A percentile compares a stretch with the other conserved stretches of the same genome.
Evolutionary conservation across 495 filamentous ascomycete genomes (phyloP).

Genomic region (Pyrenula aspistea): DNA sequence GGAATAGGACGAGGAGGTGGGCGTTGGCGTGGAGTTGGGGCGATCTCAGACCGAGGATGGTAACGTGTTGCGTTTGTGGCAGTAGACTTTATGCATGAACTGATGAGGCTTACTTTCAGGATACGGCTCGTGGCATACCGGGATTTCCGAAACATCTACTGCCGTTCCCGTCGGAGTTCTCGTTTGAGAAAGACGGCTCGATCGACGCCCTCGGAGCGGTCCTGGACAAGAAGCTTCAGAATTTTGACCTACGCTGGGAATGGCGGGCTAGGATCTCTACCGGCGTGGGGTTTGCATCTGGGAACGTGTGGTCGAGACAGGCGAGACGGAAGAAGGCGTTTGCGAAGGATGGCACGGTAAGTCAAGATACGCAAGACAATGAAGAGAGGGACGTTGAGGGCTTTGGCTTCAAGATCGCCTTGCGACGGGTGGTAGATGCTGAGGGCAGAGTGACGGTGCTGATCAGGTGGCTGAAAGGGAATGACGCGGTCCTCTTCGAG

Average conservation of each 20-base stretch:
- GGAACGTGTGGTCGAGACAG: slow-evolving; percentile 62
- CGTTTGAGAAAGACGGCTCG: slow-evolving; percentile 21
- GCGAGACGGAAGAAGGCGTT: slow-evolving; percentile 43
- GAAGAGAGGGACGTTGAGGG: slow-evolving; percentile 24
- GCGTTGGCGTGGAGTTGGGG: slow-evolving; percentile 79
- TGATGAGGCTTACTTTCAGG: slow-evolving; percentile 17
- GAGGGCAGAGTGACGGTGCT: slow-evolving; percentile 23
- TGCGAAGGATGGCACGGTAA: slow-evolving; percentile 7
- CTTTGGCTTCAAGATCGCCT: slow-evolving; percentile 30
- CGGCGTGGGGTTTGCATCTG: slow-evolving; percentile 43
- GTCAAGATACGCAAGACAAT: slow-evolving; percentile 16
- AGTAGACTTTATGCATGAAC: neutral
- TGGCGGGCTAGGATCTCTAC: slow-evolving; percentile 29
- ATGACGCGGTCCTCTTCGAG: slow-evolving; percentile 67
- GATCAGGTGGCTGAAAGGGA: slow-evolving; percentile 67
- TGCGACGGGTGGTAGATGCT: slow-evolving; percentile 6
- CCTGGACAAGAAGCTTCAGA: slow-evolving; percentile 26
- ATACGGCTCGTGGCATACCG: slow-evolving; percentile 42
- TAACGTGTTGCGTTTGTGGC: slow-evolving; percentile 9
- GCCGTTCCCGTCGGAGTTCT: slow-evolving; percentile 44
- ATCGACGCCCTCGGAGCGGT: slow-evolving; percentile 17
- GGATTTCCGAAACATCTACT: slow-evolving; percentile 46
- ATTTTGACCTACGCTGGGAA: slow-evolving; percentile 37
- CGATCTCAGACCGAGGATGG: slow-evolving; percentile 50
- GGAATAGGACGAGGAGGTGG: slow-evolving; percentile 74